Conservation (phyloP, 257 asterid species). For the Ballota nigra region DNA sequence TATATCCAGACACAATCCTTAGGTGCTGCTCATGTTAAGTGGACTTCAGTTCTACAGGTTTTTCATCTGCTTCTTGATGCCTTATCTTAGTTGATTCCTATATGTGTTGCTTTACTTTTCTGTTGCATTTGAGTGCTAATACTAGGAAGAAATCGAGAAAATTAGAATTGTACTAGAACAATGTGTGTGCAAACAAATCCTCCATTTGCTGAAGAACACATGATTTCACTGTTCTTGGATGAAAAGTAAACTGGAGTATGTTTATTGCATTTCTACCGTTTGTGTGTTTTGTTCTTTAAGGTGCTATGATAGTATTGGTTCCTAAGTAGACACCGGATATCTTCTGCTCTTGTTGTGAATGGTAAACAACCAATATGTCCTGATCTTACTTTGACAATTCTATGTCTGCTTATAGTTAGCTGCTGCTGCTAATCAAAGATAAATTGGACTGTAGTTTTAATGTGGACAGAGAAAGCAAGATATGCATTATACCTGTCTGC, state of each 20-base stretch:
- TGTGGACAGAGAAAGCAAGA: background rate
- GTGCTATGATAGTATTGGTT: background rate
- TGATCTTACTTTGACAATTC: background rate
- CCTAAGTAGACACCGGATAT: background rate
- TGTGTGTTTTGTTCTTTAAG: background rate
- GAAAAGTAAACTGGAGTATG: slow-evolving; percentile 6
- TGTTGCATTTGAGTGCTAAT: slow-evolving; percentile 3
- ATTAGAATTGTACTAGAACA: background rate
- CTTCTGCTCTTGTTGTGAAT: background rate
- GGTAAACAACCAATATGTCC: background rate
- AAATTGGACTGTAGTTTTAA: background rate
- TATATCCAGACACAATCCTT: slow-evolving; percentile 76
- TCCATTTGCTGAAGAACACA: slow-evolving; percentile 3
- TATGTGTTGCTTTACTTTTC: background rate
- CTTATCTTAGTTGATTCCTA: background rate
- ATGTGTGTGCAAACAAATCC: slow-evolving; percentile 1
- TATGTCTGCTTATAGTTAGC: background rate
- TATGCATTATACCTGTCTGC: background rate
- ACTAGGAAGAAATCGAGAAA: background rate
- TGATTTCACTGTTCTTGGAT: background rate
- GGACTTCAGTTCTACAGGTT: slow-evolving; percentile 93
- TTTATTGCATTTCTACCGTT: background rate
- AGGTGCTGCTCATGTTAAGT: slow-evolving; percentile 80
- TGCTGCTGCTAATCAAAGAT: background rate
- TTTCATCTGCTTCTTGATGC: slow-evolving; percentile 12